phyloP scores from a whole-genome alignment of 176 grass and related monocot genomes.

The Raddia guianensis region DNA sequence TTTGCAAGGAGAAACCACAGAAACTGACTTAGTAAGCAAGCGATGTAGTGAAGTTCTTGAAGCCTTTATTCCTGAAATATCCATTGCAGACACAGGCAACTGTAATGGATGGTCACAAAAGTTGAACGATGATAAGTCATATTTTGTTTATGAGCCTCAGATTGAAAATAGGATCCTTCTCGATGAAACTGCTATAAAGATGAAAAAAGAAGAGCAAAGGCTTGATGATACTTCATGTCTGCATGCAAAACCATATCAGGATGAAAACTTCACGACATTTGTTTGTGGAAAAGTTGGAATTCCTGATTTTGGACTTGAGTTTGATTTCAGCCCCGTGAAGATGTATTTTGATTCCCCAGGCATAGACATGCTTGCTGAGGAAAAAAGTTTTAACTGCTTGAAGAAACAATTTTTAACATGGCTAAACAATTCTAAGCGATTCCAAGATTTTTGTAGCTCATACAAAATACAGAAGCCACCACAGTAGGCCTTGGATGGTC shows the following conservation, averaged over 20 bases:
- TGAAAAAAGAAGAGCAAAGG: constrained; percentile 43
- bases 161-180: constrained; percentile 35
- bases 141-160: constrained; percentile 75
- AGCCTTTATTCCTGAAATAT: constrained; percentile 67
- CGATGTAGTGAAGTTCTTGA: constrained; percentile 63
- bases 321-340: constrained; percentile 65
- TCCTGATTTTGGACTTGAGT: constrained; percentile 54
- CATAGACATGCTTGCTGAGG: constrained; percentile 51
- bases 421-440: constrained; percentile 73
- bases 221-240: constrained; percentile 9
- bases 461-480: constrained; percentile 54
- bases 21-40: constrained; percentile 46
- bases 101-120: constrained; percentile 45
- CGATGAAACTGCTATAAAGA: constrained; percentile 28
- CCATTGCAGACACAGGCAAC: constrained; percentile 44
- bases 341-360: constrained; percentile 62
- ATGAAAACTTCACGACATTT: constrained; percentile 68
- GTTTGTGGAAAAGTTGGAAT: constrained; percentile 60
- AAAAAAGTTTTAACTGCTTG: constrained; percentile 56
- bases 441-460: constrained; percentile 72
- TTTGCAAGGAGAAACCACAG: constrained; percentile 33
- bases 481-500: constrained; percentile 37
- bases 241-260: constrained; percentile 31
- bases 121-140: constrained; percentile 56
- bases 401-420: constrained; percentile 75